Conservation (phyloP, 257 asterid species). For the Voacanga thouarsii region DNA sequence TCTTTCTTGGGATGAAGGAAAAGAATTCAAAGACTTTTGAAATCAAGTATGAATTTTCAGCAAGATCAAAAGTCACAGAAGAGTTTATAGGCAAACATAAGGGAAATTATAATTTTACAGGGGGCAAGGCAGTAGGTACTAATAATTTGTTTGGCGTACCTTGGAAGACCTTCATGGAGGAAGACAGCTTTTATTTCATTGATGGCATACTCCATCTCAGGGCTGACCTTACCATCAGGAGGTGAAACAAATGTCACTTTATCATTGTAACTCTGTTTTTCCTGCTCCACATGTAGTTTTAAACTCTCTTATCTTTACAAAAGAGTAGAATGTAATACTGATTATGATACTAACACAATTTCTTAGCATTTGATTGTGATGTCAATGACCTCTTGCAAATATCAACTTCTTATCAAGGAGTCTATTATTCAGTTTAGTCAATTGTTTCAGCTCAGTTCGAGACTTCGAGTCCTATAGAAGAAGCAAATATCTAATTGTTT, state of each 20-base stretch:
- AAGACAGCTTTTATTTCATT: conserved; percentile 2
- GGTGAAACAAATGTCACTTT: not conserved
- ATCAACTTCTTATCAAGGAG: not conserved
- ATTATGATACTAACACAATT: not conserved
- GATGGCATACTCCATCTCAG: conserved; percentile 8
- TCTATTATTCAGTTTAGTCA: not conserved
- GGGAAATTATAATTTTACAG: not conserved
- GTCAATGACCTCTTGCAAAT: not conserved
- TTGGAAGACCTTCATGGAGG: conserved; percentile 5
- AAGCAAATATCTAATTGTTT: not conserved
- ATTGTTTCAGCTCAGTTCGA: not conserved
- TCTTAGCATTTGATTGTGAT: not conserved
- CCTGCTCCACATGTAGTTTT: not conserved
- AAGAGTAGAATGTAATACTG: not conserved
- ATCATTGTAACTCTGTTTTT: not conserved
- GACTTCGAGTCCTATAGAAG: not conserved
- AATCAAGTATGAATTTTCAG: conserved; percentile 9
- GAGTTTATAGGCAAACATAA: conserved; percentile 5
- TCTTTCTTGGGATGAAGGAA: conserved; percentile 9
- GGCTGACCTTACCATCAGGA: conserved; percentile 3
- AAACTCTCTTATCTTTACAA: not conserved
- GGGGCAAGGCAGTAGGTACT: conserved; percentile 4
- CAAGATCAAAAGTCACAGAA: conserved; percentile 2
- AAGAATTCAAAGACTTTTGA: not conserved
- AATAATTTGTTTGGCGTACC: conserved; percentile 2